Evolutionary conservation across 306 rosid species (phyloP).

Genomic region (Casuarina glauca): DNA sequence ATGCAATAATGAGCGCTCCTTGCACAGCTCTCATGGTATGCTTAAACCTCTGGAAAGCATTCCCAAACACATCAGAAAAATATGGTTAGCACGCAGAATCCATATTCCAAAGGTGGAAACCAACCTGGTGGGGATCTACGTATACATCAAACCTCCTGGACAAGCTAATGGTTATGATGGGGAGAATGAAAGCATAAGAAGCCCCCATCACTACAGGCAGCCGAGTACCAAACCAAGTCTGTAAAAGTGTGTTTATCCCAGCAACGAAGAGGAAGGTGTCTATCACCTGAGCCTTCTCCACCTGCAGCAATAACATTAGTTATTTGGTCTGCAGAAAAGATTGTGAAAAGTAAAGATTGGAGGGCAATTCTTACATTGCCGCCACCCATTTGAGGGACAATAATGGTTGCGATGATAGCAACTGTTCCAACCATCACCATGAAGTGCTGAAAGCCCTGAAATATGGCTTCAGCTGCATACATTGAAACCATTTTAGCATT

Average conservation of each 20-base stretch:
- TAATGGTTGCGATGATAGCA: constrained; percentile 55
- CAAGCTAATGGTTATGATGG: constrained; percentile 50
- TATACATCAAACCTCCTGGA: constrained; percentile 50
- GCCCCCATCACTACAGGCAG: constrained; percentile 82
- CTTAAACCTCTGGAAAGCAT: constrained; percentile 61
- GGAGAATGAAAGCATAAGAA: constrained; percentile 71
- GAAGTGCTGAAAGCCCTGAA: constrained; percentile 72
- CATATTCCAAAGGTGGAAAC: constrained; percentile 8
- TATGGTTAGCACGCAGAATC: constrained; percentile 19
- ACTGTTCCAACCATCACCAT: constrained; percentile 76
- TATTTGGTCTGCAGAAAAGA: constrained; percentile 2
- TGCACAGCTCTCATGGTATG: constrained; percentile 67
- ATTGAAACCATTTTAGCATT: neutral
- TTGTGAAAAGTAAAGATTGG: neutral
- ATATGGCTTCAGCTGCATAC: constrained; percentile 70
- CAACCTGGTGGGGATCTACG: constrained; percentile 66
- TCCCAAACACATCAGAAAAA: constrained; percentile 14
- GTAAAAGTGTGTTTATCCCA: constrained; percentile 75
- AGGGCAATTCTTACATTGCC: constrained; percentile 58
- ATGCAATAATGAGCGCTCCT: constrained; percentile 76
- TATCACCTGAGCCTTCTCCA: constrained; percentile 82
- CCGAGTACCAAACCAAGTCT: constrained; percentile 70
- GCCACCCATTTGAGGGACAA: constrained; percentile 88
- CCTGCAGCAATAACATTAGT: constrained; percentile 34
- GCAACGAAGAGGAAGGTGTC: constrained; percentile 74